phyloP scores from a whole-genome alignment of 2,329 filamentous ascomycete genomes.

The Arthrobotrys pseudoclavata region DNA sequence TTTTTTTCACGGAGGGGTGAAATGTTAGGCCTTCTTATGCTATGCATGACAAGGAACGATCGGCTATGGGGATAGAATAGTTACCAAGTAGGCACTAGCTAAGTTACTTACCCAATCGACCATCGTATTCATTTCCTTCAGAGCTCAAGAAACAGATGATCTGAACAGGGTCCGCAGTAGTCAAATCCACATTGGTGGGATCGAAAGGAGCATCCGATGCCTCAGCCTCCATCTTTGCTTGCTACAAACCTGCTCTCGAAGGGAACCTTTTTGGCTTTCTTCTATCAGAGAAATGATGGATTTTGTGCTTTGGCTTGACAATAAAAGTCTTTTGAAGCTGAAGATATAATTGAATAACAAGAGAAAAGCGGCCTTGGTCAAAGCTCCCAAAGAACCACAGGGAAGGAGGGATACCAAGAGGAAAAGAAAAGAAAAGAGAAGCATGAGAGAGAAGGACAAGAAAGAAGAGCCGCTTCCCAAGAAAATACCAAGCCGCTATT shows the following conservation, averaged over 20 bases:
- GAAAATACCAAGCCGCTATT: conserved; percentile 33
- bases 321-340: background rate
- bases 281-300: conserved; percentile 12
- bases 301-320: conserved; percentile 28
- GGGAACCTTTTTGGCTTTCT: background rate
- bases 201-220: conserved; percentile 64
- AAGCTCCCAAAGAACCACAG: conserved; percentile 2
- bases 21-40: conserved; percentile 12
- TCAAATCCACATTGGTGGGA: conserved; percentile 68
- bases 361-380: conserved; percentile 7
- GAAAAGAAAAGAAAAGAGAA: conserved; percentile 31
- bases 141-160: conserved; percentile 71
- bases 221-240: conserved; percentile 24
- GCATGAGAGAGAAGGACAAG: conserved; percentile 13
- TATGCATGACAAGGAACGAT: background rate
- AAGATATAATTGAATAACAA: background rate
- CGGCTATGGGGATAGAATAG: background rate
- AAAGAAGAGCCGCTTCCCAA: conserved; percentile 27
- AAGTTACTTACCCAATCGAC: conserved; percentile 63
- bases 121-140: conserved; percentile 71
- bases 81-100: background rate
- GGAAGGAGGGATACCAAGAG: conserved; percentile 2
- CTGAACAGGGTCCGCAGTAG: conserved; percentile 66
- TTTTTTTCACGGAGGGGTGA: background rate
- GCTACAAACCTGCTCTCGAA: background rate